Base-by-base conservation (phyloP, 345 rosid genomes). In the Hibiscus syriacus region DNA sequence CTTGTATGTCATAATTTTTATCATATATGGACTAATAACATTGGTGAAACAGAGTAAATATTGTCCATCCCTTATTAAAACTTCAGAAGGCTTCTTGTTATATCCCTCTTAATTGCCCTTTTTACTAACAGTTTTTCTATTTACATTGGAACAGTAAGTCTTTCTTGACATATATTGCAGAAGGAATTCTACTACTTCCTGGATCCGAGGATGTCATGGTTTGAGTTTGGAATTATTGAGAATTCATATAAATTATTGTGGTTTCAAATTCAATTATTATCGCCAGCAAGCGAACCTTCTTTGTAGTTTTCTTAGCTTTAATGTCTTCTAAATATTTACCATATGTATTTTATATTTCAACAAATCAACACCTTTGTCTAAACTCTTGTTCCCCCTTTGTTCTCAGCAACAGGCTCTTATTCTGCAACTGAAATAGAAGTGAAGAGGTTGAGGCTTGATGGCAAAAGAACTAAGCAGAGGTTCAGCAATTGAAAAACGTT, bases 121-220 rank as follows among this genome's bases (percentile, higher is more conserved):
- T 53, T 50, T 30, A 20, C 69, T 71, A 5, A 43, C 50, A 20
- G n/a, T 13, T 6, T 16, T 32, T 1, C 36, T 3, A 20, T 17
- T 50, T 64, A n/a, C 73, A 49, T 36, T 53, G 76, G 55, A 36
- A 72, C 96, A 90, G 97, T 70, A 83, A 87, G 73, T 82, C 91
- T 59, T 85, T 85, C 84, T 83, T 90, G 76, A 83, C 88, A 22
- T 85, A 87, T 55, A 79, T 88, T 67, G 34, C 71, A 10, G 78
- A 73, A 4, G 82, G 85, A 70, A 86, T 83, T 77, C 66, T 82
- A 34, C 78, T 90, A 78, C 82, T 93, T 26, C 83, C 90, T 72
- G 96, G 94, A 65, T 86, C 96, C 50, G 92, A 83, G 74, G 96
- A 90, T 74, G 98, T 97, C 58, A 43, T 75, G 69, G 70, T 93